phyloP scores from a whole-genome alignment of 1,139 yeast species.

The Diutina sp. region DNA sequence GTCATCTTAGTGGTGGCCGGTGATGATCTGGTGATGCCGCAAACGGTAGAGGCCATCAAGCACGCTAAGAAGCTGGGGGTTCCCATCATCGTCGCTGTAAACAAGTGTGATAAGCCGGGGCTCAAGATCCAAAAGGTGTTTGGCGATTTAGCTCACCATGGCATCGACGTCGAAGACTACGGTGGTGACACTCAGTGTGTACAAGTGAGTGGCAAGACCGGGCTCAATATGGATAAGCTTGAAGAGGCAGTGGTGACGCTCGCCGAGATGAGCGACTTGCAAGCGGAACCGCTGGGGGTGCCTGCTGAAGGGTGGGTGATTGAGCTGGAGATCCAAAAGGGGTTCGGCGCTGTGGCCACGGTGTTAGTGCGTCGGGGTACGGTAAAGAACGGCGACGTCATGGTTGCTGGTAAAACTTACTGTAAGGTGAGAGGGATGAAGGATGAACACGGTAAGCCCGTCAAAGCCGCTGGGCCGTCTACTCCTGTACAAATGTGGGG shows the following conservation, averaged over 20 bases:
- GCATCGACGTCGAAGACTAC: conserved; percentile 76
- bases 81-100: conserved; percentile 82
- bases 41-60: conserved; percentile 88
- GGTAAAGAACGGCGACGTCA: conserved; percentile 50
- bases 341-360: conserved; percentile 81
- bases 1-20: conserved; percentile 94
- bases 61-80: conserved; percentile 82
- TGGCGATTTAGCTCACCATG: conserved; percentile 65
- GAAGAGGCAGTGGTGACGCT: conserved; percentile 83
- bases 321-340: conserved; percentile 75
- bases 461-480: conserved; percentile 71
- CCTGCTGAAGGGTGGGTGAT: conserved; percentile 80
- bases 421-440: conserved; percentile 78
- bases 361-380: conserved; percentile 73
- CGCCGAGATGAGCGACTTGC: conserved; percentile 71
- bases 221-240: conserved; percentile 70
- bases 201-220: conserved; percentile 76
- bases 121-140: conserved; percentile 62
- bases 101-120: conserved; percentile 79
- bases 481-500: conserved; percentile 89
- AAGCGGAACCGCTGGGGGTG: conserved; percentile 44
- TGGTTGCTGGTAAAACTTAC: conserved; percentile 79
- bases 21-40: conserved; percentile 97
- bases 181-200: conserved; percentile 96
- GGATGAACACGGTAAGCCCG: conserved; percentile 56